phyloP scores from a whole-genome alignment of 2,329 filamentous ascomycete species.

The Pezizomycotina sp. region DNA sequence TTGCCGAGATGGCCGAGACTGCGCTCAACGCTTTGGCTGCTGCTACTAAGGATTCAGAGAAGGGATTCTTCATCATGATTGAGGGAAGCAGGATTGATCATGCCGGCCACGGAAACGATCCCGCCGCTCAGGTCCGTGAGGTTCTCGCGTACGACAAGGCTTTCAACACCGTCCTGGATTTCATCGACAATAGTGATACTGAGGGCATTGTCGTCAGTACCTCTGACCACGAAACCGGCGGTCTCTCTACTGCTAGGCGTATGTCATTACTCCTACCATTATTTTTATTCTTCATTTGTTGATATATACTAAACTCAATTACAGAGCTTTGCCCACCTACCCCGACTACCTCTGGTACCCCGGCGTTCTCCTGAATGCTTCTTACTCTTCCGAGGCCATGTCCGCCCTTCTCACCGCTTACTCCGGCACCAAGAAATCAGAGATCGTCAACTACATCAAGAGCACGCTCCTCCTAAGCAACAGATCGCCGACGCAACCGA shows the following conservation, averaged over 20 bases:
- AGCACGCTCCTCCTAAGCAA: constrained; percentile 48
- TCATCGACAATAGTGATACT: constrained; percentile 55
- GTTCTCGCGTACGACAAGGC: constrained; percentile 88
- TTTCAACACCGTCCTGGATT: constrained; percentile 68
- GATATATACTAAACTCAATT: constrained; percentile 36
- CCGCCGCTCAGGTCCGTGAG: constrained; percentile 71
- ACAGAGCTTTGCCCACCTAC: no score
- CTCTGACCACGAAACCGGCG: constrained; percentile 92
- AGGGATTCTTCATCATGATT: constrained; percentile 98
- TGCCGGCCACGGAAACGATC: constrained; percentile 73
- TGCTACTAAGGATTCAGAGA: constrained; percentile 66
- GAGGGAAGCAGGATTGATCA: constrained; percentile 94
- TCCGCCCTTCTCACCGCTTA: constrained; percentile 39
- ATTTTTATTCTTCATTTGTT: not conserved
- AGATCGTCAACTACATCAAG: constrained; percentile 46
- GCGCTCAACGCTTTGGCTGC: constrained; percentile 63
- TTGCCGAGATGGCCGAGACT: constrained; percentile 78
- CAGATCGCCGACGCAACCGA: constrained; percentile 58
- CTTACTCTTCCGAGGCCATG: constrained; percentile 55
- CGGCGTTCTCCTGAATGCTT: constrained; percentile 61
- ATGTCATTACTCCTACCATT: constrained; percentile 26
- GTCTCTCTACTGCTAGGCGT: constrained; percentile 65
- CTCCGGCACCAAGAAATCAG: constrained; percentile 31
- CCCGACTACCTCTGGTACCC: constrained; percentile 69
- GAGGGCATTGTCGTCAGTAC: constrained; percentile 74